Conservation (phyloP, 2,329 filamentous ascomycete species). For the Aspergillus neotritici region DNA sequence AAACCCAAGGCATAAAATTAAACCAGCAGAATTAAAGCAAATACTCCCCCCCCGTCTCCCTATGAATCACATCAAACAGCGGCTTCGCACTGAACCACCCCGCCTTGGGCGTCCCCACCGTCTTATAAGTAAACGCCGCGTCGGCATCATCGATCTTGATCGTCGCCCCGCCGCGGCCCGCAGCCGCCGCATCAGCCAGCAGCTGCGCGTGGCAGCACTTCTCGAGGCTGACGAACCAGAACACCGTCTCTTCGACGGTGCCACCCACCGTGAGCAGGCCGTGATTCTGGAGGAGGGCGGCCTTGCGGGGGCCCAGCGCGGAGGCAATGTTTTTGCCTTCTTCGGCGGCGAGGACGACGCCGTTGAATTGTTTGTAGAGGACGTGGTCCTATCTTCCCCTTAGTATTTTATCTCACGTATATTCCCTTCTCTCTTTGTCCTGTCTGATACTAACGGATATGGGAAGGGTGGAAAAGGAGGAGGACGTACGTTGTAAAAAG, state of each 20-base stretch:
- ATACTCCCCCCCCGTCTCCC: conserved; percentile 55
- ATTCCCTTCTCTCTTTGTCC: not conserved
- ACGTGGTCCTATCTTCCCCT: conserved; percentile 41
- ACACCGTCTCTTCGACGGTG: conserved; percentile 48
- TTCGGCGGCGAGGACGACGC: conserved; percentile 48
- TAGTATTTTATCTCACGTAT: too few species aligned
- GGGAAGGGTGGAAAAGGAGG: not conserved
- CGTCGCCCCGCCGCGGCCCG: conserved; percentile 57
- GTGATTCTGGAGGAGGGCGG: conserved; percentile 51
- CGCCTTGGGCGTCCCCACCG: conserved; percentile 55
- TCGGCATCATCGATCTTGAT: conserved; percentile 64
- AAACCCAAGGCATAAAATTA: too few species aligned
- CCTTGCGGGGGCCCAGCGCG: conserved; percentile 46
- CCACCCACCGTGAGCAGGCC: conserved; percentile 48
- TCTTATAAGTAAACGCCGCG: conserved; percentile 61
- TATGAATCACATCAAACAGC: conserved; percentile 63
- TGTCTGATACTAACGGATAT: not conserved
- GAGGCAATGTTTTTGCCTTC: conserved; percentile 50
- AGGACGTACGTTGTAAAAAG: conserved; percentile 38
- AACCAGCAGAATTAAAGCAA: conserved; percentile 26
- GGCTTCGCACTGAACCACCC: conserved; percentile 70
- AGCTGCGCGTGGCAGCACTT: conserved; percentile 52
- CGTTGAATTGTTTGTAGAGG: conserved; percentile 50
- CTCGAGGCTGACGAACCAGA: conserved; percentile 51
- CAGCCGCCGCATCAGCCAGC: conserved; percentile 48